Base-by-base conservation (phyloP, 2,329 filamentous ascomycete species). In the Alternaria incomplexa region DNA sequence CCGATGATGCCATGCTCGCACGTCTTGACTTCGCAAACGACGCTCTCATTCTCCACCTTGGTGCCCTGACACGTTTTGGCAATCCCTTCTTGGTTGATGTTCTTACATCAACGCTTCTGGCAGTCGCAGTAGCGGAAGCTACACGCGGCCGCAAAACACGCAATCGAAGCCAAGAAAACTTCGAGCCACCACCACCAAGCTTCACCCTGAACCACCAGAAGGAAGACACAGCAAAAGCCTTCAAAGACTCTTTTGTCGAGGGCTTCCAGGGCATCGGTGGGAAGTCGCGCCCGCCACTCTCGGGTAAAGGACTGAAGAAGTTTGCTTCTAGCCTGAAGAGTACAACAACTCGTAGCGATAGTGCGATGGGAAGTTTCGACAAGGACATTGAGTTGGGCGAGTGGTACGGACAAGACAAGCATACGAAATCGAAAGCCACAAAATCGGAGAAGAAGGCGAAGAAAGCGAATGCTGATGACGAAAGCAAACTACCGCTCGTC, bases 11-110 rank as follows among this genome's bases (percentile, higher is more conserved):
- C 32, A 78, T 81, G 54, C 78, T 85, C 9, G 81, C 81, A 0
- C 80, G 79, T 13, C 76, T 85, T 5, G 82, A 84, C 66, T 81
- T 85, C 58, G 69, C 68, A 22, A 77, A 77, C 15, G 79, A 80
- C 45, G 78, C 80, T 3, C 77, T 83, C 15, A 78, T 78, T 3
- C 70, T 85, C n/a, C 83, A 85, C 59, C 72, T 82, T 6, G 81
- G 80, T 2, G 81, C 80, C 1, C 66, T 85, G 3, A 72, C 79
- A 12, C 78, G 75, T 17, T 76, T 84, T 59, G 79, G 80, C n/a
- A 82, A 81, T 57, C 75, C 79, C 5, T 83, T 83, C 69, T 75
- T 84, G 46, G 74, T 83, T 54, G 83, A 85, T 63, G 82, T 83
- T 1, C 78, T 79, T 1, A 74, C 82, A 6, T 76, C 75, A 4